Evolutionary conservation across 2,329 filamentous ascomycete genomes (phyloP), one percentile per base, ranked within the genome.

Genomic region (Gaeumannomyces tritici): DNA sequence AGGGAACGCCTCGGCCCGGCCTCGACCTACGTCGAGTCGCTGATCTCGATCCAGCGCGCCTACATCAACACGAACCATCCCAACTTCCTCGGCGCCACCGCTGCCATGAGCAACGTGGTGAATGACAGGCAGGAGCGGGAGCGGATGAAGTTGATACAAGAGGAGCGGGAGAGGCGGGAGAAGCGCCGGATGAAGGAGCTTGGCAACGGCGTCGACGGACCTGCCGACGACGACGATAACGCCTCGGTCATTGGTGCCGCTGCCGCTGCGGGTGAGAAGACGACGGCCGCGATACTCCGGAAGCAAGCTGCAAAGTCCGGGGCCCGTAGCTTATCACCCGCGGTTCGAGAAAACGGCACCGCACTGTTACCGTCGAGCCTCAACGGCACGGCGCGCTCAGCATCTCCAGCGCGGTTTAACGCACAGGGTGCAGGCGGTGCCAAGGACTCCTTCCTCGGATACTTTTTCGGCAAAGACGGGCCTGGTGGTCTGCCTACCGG

Each of bases 61-160:
- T 99, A 99, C 76, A 98, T 99, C 78, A 99, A 99, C 79, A 99
- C 95, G 55, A 99, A 99, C 72, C 95, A 99, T 73, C 95, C 95
- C 59, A 99, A 99, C 76, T 99, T 99, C 79, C 85, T 98, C 21
- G 95, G 95, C 57, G 95, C 95, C 21, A 93, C 95, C 27, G 93
- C 93, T 47, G 95, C 95, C 65, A 99, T 99, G 95, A 93, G 91
- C 67, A 92, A 95, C 59, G 93, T 99, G 58, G 96, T 99, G 65
- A 90, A 86, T 71, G 93, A 89, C 72, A 96, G 95, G 77, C 92
- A 98, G 73, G 95, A 99, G 67, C 89, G 92, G 68, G 93, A 99
- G 75, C 89, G 91, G 74, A 93, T 91, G 74, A 84, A 82, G 54
- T 76, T 90, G 55, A 80, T 91, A 24, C 89, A 90, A 63, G 92